Base-by-base conservation (phyloP, 805 yeast genomes). In the Kuraishia floccosa region DNA sequence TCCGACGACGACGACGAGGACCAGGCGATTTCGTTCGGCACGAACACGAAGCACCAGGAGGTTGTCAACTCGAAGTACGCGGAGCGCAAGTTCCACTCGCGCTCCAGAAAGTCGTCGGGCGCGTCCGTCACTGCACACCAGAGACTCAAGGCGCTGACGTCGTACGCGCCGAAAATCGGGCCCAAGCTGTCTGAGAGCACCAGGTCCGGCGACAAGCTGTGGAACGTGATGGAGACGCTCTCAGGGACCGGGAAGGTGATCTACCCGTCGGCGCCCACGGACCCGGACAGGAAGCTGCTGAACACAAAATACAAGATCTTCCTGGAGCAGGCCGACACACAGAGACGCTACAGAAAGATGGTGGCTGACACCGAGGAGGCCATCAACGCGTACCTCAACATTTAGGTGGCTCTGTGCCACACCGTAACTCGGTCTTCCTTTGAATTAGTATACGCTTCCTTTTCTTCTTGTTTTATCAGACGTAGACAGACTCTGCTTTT, bases 151-250 rank as follows among this genome's bases (percentile, higher is more conserved):
- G 65, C 67, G 17, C 57, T 62, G 44, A 52, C 68, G 8, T 36
- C 49, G 24, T 14, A 39, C 44, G 4, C 35, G 26, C 15, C 39
- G 37, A 27, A 28, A 29, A 17, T 38, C 36, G 12, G 17, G 10
- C 19, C 31, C 9, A 27, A 30, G 13, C 23, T 15, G 27, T 25
- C 19, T 17, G 29, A 16, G 23, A 31, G 15, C 28, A 44, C 41
- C 16, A 46, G 50, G 25, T 55, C 71, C 3, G 83, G 83, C 21
- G 76, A 74, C 39, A 67, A 64, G 33, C 61, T 91, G 35, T 89
- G 97, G 97, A 71, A 74, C 23, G 75, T 80, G 24, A 91, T 91
- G 98, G 69, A 70, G 41, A 66, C 68, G 37, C 66, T 87, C 62
- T 79, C 94, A 2, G 89, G 94, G 6, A 72, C 78, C 15, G 97